Percentiles rank a stretch among this genome's conserved stretches.
phyloP scores from a whole-genome alignment of 768 basidiomycete species.

The Nidularia sp. region DNA sequence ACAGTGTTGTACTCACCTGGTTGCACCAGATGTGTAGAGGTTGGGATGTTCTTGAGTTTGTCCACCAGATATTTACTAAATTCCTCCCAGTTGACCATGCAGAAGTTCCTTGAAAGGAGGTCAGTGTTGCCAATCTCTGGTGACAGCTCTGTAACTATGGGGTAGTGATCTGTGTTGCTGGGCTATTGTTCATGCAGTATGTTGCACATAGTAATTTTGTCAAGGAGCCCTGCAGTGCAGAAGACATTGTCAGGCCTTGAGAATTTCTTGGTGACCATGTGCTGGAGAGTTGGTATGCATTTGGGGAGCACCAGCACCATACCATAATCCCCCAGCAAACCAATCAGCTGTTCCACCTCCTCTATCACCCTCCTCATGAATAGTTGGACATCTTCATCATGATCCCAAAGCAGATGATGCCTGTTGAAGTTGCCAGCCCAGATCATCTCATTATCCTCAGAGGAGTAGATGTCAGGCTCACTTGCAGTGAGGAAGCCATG shows the following conservation, averaged over 20 bases:
- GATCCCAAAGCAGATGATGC: constrained; percentile 38
- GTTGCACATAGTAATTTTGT: neutral
- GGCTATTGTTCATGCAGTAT: neutral
- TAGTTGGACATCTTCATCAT: constrained; percentile 21
- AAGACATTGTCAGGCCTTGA: constrained; percentile 5
- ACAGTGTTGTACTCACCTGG: neutral
- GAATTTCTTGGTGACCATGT: constrained; percentile 1
- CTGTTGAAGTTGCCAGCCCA: constrained; percentile 36
- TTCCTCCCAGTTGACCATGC: constrained; percentile 1
- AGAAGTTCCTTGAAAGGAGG: neutral
- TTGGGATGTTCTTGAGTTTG: neutral
- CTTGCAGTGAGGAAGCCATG: neutral
- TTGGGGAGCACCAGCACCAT: constrained; percentile 30
- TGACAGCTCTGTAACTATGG: neutral
- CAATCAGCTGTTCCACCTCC: constrained; percentile 17
- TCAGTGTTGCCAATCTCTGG: neutral
- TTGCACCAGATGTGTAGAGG: neutral
- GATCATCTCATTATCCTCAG: constrained; percentile 6
- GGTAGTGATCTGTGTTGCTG: constrained; percentile 3
- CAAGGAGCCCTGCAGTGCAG: neutral
- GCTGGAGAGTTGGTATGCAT: constrained; percentile 26
- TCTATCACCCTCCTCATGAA: constrained; percentile 21
- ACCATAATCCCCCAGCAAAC: constrained; percentile 14
- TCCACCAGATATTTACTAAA: neutral
- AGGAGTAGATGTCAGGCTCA: neutral